Evolutionary conservation across 768 basidiomycete genomes (phyloP).

Genomic region (Pisolithus orientalis): DNA sequence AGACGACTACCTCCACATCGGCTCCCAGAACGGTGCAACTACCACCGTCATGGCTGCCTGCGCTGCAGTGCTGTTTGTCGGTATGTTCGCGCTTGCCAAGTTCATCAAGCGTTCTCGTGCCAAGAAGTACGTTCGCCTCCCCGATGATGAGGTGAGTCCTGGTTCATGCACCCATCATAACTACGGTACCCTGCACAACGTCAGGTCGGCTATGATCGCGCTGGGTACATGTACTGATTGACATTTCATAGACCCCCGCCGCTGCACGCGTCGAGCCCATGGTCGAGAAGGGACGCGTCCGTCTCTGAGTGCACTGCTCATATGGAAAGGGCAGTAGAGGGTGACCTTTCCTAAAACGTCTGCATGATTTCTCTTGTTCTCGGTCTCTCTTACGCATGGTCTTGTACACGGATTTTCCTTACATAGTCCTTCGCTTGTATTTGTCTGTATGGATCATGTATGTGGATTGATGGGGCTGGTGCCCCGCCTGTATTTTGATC

Average conservation of each 20-base stretch:
- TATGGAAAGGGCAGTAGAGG: not conserved
- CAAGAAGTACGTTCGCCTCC: constrained; percentile 25
- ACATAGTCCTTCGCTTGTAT: not conserved
- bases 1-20: constrained; percentile 20
- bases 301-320: not conserved
- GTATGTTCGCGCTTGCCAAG: constrained; percentile 28
- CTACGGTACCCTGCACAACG: constrained; percentile 1
- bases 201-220: not conserved
- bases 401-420: not conserved
- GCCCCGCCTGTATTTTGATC: not conserved
- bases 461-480: not conserved
- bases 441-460: not conserved
- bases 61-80: constrained; percentile 32
- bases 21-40: constrained; percentile 23
- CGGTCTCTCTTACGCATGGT: not conserved
- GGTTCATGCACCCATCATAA: not conserved
- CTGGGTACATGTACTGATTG: not conserved
- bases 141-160: constrained; percentile 31
- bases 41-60: constrained; percentile 28
- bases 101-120: constrained; percentile 16
- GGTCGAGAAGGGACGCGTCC: not conserved
- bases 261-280: not conserved
- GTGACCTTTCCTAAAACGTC: too few relatives aligned
- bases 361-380: not conserved
- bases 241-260: not conserved